These are phyloP conservation scores for Abortiporus biennis DNA, from an alignment of 1,284 basidiomycete genomes.

Conservation along the genomic window DNA sequence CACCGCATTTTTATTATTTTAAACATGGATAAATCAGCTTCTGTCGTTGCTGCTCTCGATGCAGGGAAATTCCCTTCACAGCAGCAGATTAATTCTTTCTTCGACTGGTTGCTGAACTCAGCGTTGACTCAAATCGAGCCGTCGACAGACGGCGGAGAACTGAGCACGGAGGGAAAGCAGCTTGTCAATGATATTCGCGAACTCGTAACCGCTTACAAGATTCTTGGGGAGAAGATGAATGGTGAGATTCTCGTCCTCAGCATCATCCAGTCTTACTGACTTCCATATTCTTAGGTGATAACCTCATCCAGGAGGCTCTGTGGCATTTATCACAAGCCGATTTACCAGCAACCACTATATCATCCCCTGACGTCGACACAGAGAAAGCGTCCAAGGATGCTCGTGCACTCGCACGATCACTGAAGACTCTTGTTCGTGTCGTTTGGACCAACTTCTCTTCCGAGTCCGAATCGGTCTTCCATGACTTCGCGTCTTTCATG, in stretches of 20 bases:
- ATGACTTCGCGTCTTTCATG: conserved; percentile 56
- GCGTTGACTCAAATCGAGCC: conserved; percentile 40
- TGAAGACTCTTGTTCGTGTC: conserved; percentile 43
- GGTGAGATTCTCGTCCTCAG: conserved; percentile 25
- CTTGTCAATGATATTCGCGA: conserved; percentile 43
- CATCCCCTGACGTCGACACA: conserved; percentile 26
- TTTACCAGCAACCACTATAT: conserved; percentile 29
- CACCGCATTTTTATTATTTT: conserved; percentile 2
- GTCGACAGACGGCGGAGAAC: conserved; percentile 28
- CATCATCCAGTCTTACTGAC: conserved; percentile 7
- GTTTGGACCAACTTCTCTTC: conserved; percentile 46
- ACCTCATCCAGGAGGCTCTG: conserved; percentile 54
- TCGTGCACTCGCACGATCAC: conserved; percentile 37
- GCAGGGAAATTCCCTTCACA: conserved; percentile 62
- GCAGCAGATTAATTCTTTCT: conserved; percentile 40
- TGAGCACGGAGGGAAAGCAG: conserved; percentile 45
- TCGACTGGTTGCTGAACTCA: conserved; percentile 44
- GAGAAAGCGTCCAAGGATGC: conserved; percentile 45
- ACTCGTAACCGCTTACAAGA: conserved; percentile 48
- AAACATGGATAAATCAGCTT: conserved; percentile 54
- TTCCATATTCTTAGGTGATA: conserved; percentile 37
- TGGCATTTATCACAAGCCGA: conserved; percentile 56
- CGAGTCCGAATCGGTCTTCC: conserved; percentile 46
- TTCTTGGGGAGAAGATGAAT: conserved; percentile 48
- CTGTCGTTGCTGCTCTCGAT: conserved; percentile 53